A percentile compares a stretch with the other conserved stretches of the same genome.
Evolutionary conservation across 257 asterid species (phyloP).

Genomic region (Paraleonurus japonicus): DNA sequence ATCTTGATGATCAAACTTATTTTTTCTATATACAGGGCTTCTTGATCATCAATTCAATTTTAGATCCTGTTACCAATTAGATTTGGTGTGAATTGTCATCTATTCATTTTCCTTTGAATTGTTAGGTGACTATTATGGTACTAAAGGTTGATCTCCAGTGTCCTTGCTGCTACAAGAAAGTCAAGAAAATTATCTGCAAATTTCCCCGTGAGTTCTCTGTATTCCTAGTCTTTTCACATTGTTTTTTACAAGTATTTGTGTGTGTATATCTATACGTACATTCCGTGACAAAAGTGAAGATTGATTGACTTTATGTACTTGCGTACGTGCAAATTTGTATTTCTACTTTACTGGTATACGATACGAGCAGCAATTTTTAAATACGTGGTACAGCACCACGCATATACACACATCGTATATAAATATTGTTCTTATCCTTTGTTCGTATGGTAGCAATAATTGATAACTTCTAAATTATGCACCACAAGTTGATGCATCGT

Average conservation of each 20-base stretch:
- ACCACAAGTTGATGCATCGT: slow-evolving; percentile 20
- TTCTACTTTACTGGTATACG: neutral
- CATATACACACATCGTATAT: neutral
- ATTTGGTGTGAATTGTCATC: neutral
- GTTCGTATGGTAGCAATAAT: neutral
- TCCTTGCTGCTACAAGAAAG: slow-evolving; percentile 77
- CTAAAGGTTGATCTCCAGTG: slow-evolving; percentile 91
- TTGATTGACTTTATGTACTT: neutral
- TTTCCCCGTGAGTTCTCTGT: slow-evolving; percentile 61
- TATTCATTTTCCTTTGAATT: neutral
- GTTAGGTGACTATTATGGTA: slow-evolving; percentile 59
- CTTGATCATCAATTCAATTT: slow-evolving; percentile 4
- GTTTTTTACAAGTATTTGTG: neutral
- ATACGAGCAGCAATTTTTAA: neutral
- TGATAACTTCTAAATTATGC: neutral
- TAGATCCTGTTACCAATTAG: neutral
- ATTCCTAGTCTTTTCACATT: neutral
- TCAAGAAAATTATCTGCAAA: slow-evolving; percentile 76
- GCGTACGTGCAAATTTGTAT: neutral
- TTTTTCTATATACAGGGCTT: neutral
- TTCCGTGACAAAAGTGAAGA: neutral
- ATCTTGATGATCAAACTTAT: neutral
- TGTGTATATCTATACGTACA: neutral
- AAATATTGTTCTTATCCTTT: neutral
- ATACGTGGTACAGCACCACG: no score